Percentiles rank a stretch among this genome's conserved stretches.
Conservation (phyloP, 306 rosid genomes). For the Purshia tridentata region DNA sequence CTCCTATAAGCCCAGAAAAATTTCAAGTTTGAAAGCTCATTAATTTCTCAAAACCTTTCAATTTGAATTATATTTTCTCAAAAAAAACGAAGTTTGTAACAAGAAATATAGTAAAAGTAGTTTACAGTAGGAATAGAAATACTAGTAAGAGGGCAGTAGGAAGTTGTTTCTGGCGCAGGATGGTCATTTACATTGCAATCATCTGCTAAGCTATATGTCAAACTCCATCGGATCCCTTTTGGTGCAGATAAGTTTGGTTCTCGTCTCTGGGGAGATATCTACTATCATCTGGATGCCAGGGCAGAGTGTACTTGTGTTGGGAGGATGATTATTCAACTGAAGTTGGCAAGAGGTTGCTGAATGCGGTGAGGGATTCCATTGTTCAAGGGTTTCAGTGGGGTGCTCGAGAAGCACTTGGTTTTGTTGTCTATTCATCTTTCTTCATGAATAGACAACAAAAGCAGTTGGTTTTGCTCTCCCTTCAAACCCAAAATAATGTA, state of each 20-base stretch:
- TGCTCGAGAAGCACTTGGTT: slow-evolving; percentile 49
- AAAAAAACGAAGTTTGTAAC: too few relatives aligned
- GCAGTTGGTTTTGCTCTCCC: too few relatives aligned
- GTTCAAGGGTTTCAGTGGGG: slow-evolving; percentile 99
- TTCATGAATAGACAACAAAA: slow-evolving; percentile 57
- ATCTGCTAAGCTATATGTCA: slow-evolving; percentile 80
- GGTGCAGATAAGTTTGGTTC: slow-evolving; percentile 81
- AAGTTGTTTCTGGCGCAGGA: slow-evolving; percentile 53
- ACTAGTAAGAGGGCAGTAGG: too few relatives aligned
- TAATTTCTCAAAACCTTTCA: too few relatives aligned
- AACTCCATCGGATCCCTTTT: slow-evolving; percentile 78
- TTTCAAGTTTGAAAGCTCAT: too few relatives aligned
- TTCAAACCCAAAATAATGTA: too few relatives aligned
- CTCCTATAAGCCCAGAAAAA: too few relatives aligned
- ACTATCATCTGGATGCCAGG: slow-evolving; percentile 84
- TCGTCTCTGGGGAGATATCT: slow-evolving; percentile 91
- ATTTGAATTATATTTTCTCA: too few relatives aligned
- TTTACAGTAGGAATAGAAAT: too few relatives aligned
- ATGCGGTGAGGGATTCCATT: slow-evolving; percentile 91
- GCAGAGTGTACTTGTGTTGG: slow-evolving; percentile 83
- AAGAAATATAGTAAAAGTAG: too few relatives aligned
- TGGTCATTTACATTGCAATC: slow-evolving; percentile 97
- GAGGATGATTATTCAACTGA: slow-evolving; percentile 99
- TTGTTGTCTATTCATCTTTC: slow-evolving; percentile 74
- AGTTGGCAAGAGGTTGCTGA: too few relatives aligned